Conservation (phyloP, 768 basidiomycete genomes). For the Leccinum variicolor region DNA sequence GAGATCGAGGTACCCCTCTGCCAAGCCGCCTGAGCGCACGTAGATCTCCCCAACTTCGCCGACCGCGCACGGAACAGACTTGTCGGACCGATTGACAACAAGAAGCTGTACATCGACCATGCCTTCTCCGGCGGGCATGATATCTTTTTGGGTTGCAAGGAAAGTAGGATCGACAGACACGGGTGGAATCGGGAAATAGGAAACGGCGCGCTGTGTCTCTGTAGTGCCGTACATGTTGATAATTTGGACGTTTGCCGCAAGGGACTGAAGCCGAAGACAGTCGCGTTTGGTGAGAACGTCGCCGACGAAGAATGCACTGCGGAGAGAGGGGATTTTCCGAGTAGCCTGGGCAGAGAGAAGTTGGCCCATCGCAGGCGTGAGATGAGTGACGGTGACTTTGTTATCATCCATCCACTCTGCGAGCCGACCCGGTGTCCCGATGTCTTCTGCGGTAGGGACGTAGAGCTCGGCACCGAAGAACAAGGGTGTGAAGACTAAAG, state of each 20-base stretch:
- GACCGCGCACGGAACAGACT: constrained; percentile 81
- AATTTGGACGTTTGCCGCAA: constrained; percentile 89
- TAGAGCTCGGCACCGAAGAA: constrained; percentile 96
- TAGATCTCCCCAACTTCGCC: constrained; percentile 99
- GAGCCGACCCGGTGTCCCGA: constrained; percentile 92
- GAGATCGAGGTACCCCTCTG: constrained; percentile 89
- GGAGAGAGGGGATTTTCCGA: constrained; percentile 78
- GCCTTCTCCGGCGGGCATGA: constrained; percentile 95
- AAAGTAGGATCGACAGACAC: constrained; percentile 84
- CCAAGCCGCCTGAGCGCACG: constrained; percentile 92
- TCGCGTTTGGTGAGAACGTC: constrained; percentile 98
- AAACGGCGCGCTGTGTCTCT: constrained; percentile 98
- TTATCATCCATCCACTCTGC: constrained; percentile 98
- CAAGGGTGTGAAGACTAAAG: constrained; percentile 91
- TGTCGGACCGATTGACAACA: constrained; percentile 89
- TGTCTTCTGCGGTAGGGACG: constrained; percentile 95
- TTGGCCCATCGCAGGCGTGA: constrained; percentile 99
- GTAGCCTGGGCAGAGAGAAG: constrained; percentile 88
- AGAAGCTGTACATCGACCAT: constrained; percentile 98
- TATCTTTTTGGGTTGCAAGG: constrained; percentile 91
- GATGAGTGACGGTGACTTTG: constrained; percentile 90
- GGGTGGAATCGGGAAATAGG: constrained; percentile 91
- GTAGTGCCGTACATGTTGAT: constrained; percentile 99
- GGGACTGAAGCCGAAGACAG: constrained; percentile 87
- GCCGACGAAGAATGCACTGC: constrained; percentile 97